Evolutionary conservation across 106 monocot species (phyloP).

Genomic region (Alisma plantagoaquatica): DNA sequence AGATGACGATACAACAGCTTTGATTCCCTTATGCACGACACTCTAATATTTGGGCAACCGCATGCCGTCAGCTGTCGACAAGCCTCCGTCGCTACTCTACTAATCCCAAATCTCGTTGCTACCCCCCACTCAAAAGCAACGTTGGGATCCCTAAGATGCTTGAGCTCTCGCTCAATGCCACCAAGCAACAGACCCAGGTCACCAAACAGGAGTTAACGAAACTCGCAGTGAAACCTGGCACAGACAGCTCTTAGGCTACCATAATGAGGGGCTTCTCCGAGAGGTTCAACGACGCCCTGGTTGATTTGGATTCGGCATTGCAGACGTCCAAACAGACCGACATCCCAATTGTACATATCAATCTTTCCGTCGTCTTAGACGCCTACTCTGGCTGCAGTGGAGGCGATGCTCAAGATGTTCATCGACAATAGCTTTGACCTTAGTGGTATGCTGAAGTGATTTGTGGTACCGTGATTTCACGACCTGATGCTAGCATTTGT

Average conservation of each 20-base stretch:
- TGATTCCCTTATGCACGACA: neutral
- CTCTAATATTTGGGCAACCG: too few relatives aligned
- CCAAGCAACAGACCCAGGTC: neutral
- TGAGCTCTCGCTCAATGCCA: neutral
- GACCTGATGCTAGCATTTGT: too few relatives aligned
- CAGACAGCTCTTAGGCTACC: neutral
- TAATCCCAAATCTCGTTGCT: neutral
- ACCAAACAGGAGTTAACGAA: neutral
- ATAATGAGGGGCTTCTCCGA: neutral
- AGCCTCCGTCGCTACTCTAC: too few relatives aligned
- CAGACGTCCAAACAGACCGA: neutral
- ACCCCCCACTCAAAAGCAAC: neutral
- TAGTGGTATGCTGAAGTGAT: neutral
- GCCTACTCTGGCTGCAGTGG: conserved; percentile 4
- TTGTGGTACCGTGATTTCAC: too few relatives aligned
- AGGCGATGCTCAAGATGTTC: neutral
- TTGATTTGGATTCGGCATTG: neutral
- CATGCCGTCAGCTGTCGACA: too few relatives aligned
- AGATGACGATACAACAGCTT: too few relatives aligned
- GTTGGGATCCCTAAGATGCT: neutral
- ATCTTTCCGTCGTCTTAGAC: conserved; percentile 1
- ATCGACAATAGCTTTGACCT: conserved; percentile 4
- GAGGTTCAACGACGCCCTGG: conserved; percentile 1
- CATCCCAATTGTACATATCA: neutral
- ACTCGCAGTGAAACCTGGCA: neutral